phyloP scores from a whole-genome alignment of 129 eudicot species.

The Heracleum sosnowskyi region DNA sequence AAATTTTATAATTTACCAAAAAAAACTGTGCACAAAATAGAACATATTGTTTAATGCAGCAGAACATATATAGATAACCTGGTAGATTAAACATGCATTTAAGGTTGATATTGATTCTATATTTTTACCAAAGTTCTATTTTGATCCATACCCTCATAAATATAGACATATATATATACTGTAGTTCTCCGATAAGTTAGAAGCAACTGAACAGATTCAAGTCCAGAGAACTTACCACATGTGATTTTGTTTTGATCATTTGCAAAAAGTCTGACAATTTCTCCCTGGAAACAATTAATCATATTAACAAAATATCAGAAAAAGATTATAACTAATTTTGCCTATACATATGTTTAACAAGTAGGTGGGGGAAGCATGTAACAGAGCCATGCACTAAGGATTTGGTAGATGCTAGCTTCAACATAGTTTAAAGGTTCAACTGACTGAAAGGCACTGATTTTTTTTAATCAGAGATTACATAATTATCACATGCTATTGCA shows the following conservation, averaged over 20 bases:
- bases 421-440: background rate
- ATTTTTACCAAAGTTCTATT: too few species aligned
- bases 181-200: background rate
- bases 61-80: too few species aligned
- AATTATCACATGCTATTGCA: too few species aligned
- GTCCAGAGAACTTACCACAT: slow-evolving; percentile 58
- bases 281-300: slow-evolving; percentile 43
- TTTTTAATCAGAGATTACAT: background rate
- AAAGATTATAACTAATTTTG: background rate
- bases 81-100: too few species aligned
- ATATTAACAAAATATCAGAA: background rate
- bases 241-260: slow-evolving; percentile 86
- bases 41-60: too few species aligned
- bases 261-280: slow-evolving; percentile 72
- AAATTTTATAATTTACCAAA: too few species aligned
- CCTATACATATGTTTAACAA: background rate
- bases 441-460: background rate
- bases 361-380: background rate
- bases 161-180: background rate
- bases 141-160: background rate
- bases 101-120: background rate
- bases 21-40: too few species aligned
- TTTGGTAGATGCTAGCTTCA: background rate
- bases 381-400: background rate
- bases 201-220: background rate